Evolutionary conservation across 129 eudicot genomes (phyloP), one percentile per base, ranked within the genome.

Genomic region (Pittosporum tobira): DNA sequence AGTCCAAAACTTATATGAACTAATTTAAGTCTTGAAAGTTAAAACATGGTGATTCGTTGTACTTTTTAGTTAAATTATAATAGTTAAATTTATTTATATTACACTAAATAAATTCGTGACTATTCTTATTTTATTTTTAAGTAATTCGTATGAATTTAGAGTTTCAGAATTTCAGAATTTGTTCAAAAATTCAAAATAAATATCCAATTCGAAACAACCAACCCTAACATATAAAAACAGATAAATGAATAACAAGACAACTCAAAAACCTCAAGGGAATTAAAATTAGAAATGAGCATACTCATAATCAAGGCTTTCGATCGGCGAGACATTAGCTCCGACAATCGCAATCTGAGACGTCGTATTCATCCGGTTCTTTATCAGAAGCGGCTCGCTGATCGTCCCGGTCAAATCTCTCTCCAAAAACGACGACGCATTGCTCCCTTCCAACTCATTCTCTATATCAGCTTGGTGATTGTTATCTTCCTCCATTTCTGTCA

Each of bases 231-330:
- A 34, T 12, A 9, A 34, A 30, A 34, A 6, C 10, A 34, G 11
- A 34, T n/a, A 5, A 34, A 6, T 34, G 40, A 12, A 34, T 23
- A 53, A 53, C 6, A 31, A 53, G 13, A n/a, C n/a, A 16, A 53
- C 36, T 14, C 0, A 26, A 2, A 26, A 14, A 18, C 7, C 9
- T 3, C n/a, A 55, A 25, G 43, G 3, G 1, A 9, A 20, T 7
- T 8, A 5, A 34, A 9, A 16, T 4, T 1, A 7, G 20, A 16
- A 10, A 20, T 37, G 1, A 43, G 8, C 78, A 21, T 84, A 93
- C 99, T 93, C 96, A 66, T 87, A 93, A 74, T 93, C 99, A 51
- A 93, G 99, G 63, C 91, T 81, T 57, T 93, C 96, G 45, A 93
- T 87, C 6, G 99, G 94, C 42, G 67, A 87, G 67, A 71, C 66